Conservation (phyloP, 1,284 basidiomycete genomes). For the Mycena citricolor region DNA sequence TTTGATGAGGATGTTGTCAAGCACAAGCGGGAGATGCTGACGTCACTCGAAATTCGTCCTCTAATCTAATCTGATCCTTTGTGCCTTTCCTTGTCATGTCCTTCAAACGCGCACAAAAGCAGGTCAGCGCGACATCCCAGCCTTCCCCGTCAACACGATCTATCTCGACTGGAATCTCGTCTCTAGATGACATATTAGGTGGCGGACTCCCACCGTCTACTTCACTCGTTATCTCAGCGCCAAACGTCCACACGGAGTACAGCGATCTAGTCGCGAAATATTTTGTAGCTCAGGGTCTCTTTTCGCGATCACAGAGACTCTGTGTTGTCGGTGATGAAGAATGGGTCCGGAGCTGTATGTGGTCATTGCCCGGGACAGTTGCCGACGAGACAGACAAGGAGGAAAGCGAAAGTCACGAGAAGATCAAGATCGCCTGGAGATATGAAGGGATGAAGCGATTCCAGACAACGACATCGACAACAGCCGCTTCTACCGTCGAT, state of each 20-base stretch:
- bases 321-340: constrained; percentile 64
- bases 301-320: constrained; percentile 65
- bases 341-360: constrained; percentile 77
- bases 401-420: constrained; percentile 36
- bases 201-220: constrained; percentile 90
- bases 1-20: too few relatives aligned
- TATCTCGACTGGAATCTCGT: constrained; percentile 87
- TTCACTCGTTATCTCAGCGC: constrained; percentile 70
- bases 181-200: constrained; percentile 94
- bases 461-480: constrained; percentile 72
- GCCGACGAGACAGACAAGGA: constrained; percentile 31
- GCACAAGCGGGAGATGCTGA: too few relatives aligned
- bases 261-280: constrained; percentile 86
- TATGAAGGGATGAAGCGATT: constrained; percentile 93
- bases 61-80: too few relatives aligned
- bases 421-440: constrained; percentile 92
- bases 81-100: too few relatives aligned
- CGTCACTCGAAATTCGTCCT: too few relatives aligned
- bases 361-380: constrained; percentile 45
- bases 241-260: constrained; percentile 85
- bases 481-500: constrained; percentile 37
- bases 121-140: constrained; percentile 40
- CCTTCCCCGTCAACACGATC: constrained; percentile 60
- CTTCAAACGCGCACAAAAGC: constrained; percentile 82
- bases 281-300: constrained; percentile 84